Percentiles rank a stretch among this genome's conserved stretches.
Evolutionary conservation across 78 protist species (phyloP).

Genomic region (Emiliania huxleyi): DNA sequence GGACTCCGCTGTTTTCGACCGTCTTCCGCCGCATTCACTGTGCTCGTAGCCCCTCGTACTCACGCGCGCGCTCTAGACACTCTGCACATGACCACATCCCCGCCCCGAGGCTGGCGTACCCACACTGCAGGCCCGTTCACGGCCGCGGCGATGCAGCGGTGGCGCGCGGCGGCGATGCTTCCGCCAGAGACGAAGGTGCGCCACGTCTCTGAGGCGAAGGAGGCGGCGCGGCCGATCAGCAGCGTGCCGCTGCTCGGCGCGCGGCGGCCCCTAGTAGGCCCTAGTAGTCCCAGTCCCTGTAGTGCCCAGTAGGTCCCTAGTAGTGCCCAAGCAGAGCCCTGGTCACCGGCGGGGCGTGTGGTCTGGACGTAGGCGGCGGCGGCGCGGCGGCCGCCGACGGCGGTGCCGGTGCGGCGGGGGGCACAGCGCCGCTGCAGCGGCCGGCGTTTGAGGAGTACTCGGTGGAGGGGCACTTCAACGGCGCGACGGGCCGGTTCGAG

Average conservation of each 20-base stretch:
- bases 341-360: background rate
- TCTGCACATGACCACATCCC: too few species aligned
- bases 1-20: too few species aligned
- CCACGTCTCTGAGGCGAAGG: background rate
- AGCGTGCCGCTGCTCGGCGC: background rate
- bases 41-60: too few species aligned
- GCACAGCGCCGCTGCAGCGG: background rate
- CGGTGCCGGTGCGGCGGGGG: background rate
- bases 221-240: background rate
- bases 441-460: background rate
- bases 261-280: background rate
- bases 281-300: background rate
- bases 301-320: too few species aligned
- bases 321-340: too few species aligned
- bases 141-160: background rate
- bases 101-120: too few species aligned
- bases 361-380: background rate
- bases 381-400: background rate
- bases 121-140: too few species aligned
- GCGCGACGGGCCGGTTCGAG: background rate
- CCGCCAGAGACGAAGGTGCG: background rate
- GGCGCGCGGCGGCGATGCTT: background rate
- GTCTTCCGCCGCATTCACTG: too few species aligned
- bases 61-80: too few species aligned
- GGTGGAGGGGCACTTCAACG: background rate